A percentile compares a stretch with the other conserved stretches of the same genome.
Conservation (phyloP, 2,329 filamentous ascomycete genomes). For the Beauveria sp. region DNA sequence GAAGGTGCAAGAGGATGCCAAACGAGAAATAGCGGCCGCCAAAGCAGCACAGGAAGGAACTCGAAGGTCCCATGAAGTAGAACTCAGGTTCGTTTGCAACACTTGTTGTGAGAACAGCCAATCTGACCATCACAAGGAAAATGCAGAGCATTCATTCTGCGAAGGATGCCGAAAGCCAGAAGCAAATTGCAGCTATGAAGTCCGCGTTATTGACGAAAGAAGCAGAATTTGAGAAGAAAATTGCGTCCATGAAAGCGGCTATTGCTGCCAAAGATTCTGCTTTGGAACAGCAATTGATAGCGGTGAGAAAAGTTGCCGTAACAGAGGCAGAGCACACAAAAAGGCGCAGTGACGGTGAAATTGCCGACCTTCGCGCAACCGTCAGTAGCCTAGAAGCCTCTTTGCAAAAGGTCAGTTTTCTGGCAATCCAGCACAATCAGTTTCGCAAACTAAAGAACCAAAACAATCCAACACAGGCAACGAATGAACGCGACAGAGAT, state of each 20-base stretch:
- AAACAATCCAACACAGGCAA: slow-evolving; percentile 25
- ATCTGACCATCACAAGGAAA: slow-evolving; percentile 20
- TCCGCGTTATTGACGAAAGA: slow-evolving; percentile 19
- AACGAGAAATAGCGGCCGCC: slow-evolving; percentile 27
- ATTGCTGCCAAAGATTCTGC: slow-evolving; percentile 19
- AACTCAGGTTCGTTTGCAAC: slow-evolving; percentile 40
- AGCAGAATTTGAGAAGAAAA: slow-evolving; percentile 28
- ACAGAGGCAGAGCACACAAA: slow-evolving; percentile 42
- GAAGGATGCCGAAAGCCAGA: slow-evolving; percentile 24
- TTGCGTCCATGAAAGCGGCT: background rate
- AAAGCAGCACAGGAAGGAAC: slow-evolving; percentile 59
- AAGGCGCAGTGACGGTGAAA: slow-evolving; percentile 50
- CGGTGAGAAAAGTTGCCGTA: slow-evolving; percentile 40
- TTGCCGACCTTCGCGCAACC: slow-evolving; percentile 53
- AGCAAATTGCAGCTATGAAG: slow-evolving; percentile 16
- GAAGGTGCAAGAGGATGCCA: slow-evolving; percentile 30
- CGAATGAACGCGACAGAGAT: slow-evolving; percentile 47
- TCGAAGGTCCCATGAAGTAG: slow-evolving; percentile 61
- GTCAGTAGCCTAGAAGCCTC: slow-evolving; percentile 56
- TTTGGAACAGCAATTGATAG: slow-evolving; percentile 34
- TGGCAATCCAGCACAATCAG: background rate
- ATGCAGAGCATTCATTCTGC: slow-evolving; percentile 25
- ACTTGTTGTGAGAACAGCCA: background rate
- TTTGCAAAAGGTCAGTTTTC: slow-evolving; percentile 44
- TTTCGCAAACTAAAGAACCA: background rate